A percentile compares a stretch with the other conserved stretches of the same genome.
Evolutionary conservation across 1,284 basidiomycete genomes (phyloP).

Genomic region (Malassezia arunalokei): DNA sequence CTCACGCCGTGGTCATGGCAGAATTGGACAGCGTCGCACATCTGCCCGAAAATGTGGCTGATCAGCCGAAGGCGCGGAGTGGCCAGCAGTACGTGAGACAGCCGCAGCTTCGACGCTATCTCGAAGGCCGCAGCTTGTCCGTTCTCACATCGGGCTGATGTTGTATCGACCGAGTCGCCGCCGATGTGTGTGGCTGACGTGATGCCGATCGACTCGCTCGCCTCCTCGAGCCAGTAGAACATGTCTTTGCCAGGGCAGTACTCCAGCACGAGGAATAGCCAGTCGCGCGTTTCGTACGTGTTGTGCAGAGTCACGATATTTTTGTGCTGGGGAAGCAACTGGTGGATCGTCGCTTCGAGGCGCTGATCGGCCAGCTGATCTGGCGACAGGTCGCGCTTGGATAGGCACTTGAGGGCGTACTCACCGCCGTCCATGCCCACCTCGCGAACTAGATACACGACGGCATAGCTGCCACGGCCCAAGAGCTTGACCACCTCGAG

Average conservation of each 20-base stretch:
- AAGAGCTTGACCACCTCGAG: constrained; percentile 39
- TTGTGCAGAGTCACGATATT: constrained; percentile 86
- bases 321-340: constrained; percentile 74
- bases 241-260: constrained; percentile 86
- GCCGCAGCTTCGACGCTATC: constrained; percentile 50
- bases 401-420: constrained; percentile 89
- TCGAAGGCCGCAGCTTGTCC: constrained; percentile 63
- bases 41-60: constrained; percentile 90
- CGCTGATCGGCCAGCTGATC: constrained; percentile 40
- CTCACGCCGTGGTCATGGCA: constrained; percentile 84
- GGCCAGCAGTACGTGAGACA: constrained; percentile 68
- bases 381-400: constrained; percentile 50
- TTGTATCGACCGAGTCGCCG: background rate
- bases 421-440: constrained; percentile 10
- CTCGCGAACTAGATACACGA: constrained; percentile 41
- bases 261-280: constrained; percentile 70
- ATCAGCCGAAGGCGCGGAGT: constrained; percentile 77
- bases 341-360: constrained; percentile 73
- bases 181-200: background rate
- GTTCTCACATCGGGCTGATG: constrained; percentile 48
- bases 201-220: constrained; percentile 35
- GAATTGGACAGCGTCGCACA: constrained; percentile 94
- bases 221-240: constrained; percentile 77
- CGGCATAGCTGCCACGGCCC: constrained; percentile 43
- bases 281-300: constrained; percentile 58